Base-by-base conservation (phyloP, 164 flowering plant species). In the Chimonanthus praecox region DNA sequence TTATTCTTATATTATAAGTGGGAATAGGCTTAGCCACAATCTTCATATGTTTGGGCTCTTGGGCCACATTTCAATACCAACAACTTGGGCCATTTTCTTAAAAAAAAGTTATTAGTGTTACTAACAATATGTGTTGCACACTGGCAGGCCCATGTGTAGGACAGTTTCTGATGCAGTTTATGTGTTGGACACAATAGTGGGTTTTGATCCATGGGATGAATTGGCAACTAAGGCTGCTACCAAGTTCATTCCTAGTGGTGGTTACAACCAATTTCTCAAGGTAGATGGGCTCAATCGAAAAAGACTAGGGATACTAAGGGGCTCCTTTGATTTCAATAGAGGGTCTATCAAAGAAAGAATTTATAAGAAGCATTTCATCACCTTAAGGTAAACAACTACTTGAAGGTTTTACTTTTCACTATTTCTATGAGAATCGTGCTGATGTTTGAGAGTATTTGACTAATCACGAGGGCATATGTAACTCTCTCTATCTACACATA, bases 91-190 rank as follows among this genome's bases (percentile, higher is more conserved):
- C 16, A 54, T 54, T 11, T 9, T 54, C 16, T 11, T 54, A 54
- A 4, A 2, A 54, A 2, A 54, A 54, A 54, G 6, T 54, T 13
- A n/a, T 54, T 54, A 11, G 60, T 11, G 13, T 54, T 7, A 4
- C 66, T 21, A 18, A n/a, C 7, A 16, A 21, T 63, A 21, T 16
- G 8, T 47, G 4, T 45, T 4, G 13, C 45, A 11, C 46, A 70
- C n/a, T n/a, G 47, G 65, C 83, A 88, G 90, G 73, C 91, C 94
- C 2, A 85, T 89, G 2, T 81, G 90, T 71, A 82, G 95, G 83
- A 88, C 91, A 4, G 97, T 92, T 2, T 69, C 88, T 4, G 96
- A 92, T 81, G 94, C 92, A 2, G 92, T 85, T 47, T 71, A 81
- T 75, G 87, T 87, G 10, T 86, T 92, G 2, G 92, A 92, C 60